Percentiles rank a stretch among this genome's conserved stretches.
Conservation (phyloP, 208 protist species). For the Endotrypanum monterogeii region DNA sequence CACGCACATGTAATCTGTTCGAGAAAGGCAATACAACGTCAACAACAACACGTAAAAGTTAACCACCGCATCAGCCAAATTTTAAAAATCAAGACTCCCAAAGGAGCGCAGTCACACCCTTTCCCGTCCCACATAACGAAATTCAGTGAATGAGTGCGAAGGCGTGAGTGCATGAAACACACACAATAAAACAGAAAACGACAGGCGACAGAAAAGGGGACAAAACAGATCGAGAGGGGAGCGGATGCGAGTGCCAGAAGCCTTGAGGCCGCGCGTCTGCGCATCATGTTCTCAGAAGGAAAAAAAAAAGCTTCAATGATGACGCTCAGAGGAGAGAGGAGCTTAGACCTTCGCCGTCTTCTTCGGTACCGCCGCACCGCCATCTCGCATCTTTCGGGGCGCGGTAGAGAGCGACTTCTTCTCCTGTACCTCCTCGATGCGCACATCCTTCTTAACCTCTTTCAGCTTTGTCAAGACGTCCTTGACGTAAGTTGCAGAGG, state of each 20-base stretch:
- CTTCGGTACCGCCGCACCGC: background rate
- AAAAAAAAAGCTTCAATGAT: too few relatives aligned
- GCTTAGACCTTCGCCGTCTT: constrained; percentile 1
- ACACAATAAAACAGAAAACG: background rate
- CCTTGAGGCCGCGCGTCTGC: background rate
- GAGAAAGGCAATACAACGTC: too few relatives aligned
- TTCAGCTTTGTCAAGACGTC: constrained; percentile 38
- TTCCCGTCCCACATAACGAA: too few relatives aligned
- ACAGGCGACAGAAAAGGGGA: background rate
- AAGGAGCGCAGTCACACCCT: too few relatives aligned
- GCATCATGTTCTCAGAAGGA: background rate
- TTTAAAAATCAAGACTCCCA: too few relatives aligned
- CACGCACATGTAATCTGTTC: too few relatives aligned
- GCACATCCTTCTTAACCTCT: constrained; percentile 29
- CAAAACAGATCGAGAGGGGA: background rate
- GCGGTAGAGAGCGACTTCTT: constrained; percentile 6
- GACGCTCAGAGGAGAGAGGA: too few relatives aligned
- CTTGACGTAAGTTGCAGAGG: constrained; percentile 44
- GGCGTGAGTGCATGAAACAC: background rate
- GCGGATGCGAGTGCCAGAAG: background rate
- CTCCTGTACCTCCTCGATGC: constrained; percentile 74
- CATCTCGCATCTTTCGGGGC: constrained; percentile 1
- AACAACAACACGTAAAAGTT: too few relatives aligned
- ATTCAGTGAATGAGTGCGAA: background rate
- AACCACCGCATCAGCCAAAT: too few relatives aligned